These are phyloP conservation scores for Physaria fendleri DNA, from an alignment of 345 rosid species.

Conservation along the genomic window DNA sequence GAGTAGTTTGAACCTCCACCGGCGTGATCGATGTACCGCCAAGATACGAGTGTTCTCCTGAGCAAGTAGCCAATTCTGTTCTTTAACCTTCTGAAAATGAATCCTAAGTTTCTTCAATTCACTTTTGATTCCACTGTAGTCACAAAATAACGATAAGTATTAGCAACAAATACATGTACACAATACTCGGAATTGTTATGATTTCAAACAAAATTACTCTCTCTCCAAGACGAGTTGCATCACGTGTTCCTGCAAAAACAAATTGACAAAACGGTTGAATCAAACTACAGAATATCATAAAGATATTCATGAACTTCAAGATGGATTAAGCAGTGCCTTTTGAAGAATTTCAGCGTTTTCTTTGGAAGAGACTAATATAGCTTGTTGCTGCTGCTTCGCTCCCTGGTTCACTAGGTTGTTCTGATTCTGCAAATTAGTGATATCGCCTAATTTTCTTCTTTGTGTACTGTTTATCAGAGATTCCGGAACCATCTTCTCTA, in stretches of 20 bases:
- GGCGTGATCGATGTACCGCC: constrained; percentile 15
- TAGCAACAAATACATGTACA: not conserved
- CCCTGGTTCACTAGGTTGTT: constrained; percentile 24
- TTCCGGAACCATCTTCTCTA: constrained; percentile 24
- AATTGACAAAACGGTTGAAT: constrained; percentile 8
- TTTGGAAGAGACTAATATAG: constrained; percentile 23
- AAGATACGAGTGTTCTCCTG: constrained; percentile 52
- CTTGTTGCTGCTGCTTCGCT: constrained; percentile 23
- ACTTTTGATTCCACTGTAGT: constrained; percentile 41
- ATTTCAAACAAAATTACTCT: constrained; percentile 31
- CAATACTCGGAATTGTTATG: constrained; percentile 9
- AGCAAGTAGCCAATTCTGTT: constrained; percentile 60
- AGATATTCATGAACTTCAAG: not conserved
- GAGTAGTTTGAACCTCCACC: too few species aligned
- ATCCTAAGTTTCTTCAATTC: constrained; percentile 54
- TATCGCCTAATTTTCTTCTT: constrained; percentile 48
- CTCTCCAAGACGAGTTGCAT: constrained; percentile 43
- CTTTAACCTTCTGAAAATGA: constrained; percentile 49
- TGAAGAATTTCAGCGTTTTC: constrained; percentile 41
- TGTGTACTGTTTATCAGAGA: constrained; percentile 26
- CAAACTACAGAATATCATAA: not conserved
- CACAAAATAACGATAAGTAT: not conserved
- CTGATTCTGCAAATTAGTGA: constrained; percentile 44
- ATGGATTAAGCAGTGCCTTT: constrained; percentile 30
- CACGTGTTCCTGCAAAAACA: constrained; percentile 48